Base-by-base conservation (phyloP, 176 grass and related monocot genomes). In the Carex pumila region DNA sequence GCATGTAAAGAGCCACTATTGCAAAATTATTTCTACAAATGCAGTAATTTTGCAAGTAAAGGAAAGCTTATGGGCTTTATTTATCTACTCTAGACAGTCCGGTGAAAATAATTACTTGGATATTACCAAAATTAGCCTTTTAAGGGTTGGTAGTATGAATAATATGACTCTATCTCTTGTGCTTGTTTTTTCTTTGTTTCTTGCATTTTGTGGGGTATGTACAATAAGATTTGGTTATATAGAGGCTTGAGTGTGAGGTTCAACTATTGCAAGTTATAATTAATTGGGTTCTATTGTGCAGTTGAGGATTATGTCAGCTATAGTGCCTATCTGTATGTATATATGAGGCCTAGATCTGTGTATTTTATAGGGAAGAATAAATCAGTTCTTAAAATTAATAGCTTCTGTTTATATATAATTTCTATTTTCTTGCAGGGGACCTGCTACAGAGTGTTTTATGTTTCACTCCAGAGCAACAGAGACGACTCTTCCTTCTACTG, bases 391-490 rank as follows among this genome's bases (percentile, higher is more conserved):
- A 72, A 47, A 12, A 72, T 49, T 6, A 21, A 12, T 4, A 29
- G 19, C 50, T 53, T 22, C 19, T 53, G 11, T 76, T 52, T 31
- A 53, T 22, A 55, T 76, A 32, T 76, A 81, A 12, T 12, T 57
- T 75, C 60, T 69, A 11, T 84, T 92, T 77, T 81, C 85, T 90
- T 91, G 86, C 85, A 98, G 95, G 17, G 95, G 95, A 12, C 95
- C 95, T 86, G 84, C 92, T 70, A 93, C 89, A 4, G 95, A 94
- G 37, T 98, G 95, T 87, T 94, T 94, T 70, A 94, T 98, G 92
- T 94, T 86, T 63, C 95, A 94, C 87, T 92, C 92, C 30, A 89
- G 95, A 43, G 95, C 91, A 79, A 87, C 79, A 41, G 82, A 89
- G 60, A 83, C 83, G 12, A 89, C 88, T 88, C 53, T 98, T 8